phyloP scores from a whole-genome alignment of 164 flowering plant genomes.

The Kalanchoe fedtschenkoi region DNA sequence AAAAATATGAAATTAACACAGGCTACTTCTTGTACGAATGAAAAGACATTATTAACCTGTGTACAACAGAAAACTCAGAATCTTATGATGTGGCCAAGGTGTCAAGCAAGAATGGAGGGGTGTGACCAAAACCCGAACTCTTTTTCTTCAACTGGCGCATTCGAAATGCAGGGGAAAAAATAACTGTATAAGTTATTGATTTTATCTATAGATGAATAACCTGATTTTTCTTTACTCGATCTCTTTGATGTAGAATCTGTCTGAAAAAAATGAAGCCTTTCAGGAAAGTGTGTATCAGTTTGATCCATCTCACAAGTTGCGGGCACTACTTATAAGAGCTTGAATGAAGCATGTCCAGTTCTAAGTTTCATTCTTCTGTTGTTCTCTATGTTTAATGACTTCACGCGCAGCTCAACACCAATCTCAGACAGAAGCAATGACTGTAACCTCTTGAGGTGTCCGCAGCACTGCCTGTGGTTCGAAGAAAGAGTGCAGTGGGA shows the following conservation, averaged over 20 bases:
- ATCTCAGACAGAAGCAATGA: slow-evolving; percentile 44
- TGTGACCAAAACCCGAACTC: not conserved
- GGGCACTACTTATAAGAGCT: not conserved
- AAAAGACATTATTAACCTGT: not conserved
- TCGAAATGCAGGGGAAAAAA: not conserved
- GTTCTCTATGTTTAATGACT: slow-evolving; percentile 33
- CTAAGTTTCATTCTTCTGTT: slow-evolving; percentile 31
- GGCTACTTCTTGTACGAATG: not conserved
- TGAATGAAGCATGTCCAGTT: not conserved
- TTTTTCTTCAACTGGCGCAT: not conserved
- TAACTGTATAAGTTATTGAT: not conserved
- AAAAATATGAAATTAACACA: not conserved
- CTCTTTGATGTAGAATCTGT: not conserved
- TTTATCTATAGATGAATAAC: not conserved
- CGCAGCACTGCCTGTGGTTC: slow-evolving; percentile 51
- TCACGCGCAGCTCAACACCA: slow-evolving; percentile 44
- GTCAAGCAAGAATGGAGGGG: no score
- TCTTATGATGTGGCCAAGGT: not conserved
- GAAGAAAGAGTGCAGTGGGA: not conserved
- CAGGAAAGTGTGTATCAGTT: not conserved
- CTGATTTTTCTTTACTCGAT: not conserved
- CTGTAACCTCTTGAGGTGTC: slow-evolving; percentile 50
- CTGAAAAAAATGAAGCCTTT: not conserved
- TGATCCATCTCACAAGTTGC: not conserved
- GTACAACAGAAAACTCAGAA: not conserved